Conservation (phyloP, 108 stramenopile species). For the Skeletonema marinoi region DNA sequence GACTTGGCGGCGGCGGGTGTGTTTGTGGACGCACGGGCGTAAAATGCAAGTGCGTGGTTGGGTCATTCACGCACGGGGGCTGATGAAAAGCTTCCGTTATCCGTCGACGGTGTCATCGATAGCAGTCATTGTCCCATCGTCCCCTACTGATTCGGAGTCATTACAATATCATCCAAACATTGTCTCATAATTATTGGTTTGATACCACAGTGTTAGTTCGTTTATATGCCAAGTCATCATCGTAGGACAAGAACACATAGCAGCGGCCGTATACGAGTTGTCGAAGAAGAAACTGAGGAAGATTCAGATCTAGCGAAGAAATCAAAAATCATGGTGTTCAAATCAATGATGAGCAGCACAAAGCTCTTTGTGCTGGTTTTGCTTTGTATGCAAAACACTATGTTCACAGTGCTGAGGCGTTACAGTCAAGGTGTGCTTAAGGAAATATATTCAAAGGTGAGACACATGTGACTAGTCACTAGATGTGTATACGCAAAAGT, state of each 20-base stretch:
- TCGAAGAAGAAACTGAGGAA: background rate
- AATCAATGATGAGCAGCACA: slow-evolving; percentile 60
- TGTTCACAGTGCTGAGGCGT: slow-evolving; percentile 88
- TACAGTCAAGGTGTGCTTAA: slow-evolving; percentile 83
- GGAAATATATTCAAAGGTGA: slow-evolving; percentile 86
- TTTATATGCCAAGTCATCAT: slow-evolving; percentile 1
- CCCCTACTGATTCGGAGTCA: too few species aligned
- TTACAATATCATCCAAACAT: too few species aligned
- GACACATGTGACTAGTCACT: too few species aligned
- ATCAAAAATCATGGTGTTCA: slow-evolving; percentile 17
- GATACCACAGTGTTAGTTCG: too few species aligned
- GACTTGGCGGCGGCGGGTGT: background rate
- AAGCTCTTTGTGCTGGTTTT: slow-evolving; percentile 69
- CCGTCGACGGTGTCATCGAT: background rate
- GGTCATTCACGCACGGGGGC: too few species aligned
- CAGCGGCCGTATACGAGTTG: background rate
- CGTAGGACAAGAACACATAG: background rate
- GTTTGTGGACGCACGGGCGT: background rate
- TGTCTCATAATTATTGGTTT: too few species aligned
- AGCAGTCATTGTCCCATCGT: too few species aligned
- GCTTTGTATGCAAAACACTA: slow-evolving; percentile 81
- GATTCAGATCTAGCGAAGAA: slow-evolving; percentile 17
- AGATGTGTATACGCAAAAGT: too few species aligned
- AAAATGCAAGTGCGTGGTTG: background rate
- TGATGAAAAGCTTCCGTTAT: background rate